A percentile compares a stretch with the other conserved stretches of the same genome.
phyloP scores from a whole-genome alignment of 495 filamentous ascomycete species.

The Neurospora sp. region DNA sequence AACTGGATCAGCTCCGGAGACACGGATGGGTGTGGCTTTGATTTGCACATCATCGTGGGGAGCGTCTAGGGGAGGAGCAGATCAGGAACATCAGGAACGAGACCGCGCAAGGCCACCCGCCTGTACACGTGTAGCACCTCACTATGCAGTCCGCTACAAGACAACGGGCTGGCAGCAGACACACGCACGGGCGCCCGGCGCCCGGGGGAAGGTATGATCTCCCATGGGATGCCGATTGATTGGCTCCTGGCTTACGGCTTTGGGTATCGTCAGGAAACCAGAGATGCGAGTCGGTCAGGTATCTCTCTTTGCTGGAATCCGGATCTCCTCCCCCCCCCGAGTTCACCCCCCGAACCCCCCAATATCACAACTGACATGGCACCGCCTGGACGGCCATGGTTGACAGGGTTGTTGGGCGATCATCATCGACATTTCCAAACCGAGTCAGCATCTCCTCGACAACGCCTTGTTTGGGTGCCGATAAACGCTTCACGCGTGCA shows the following conservation, averaged over 20 bases:
- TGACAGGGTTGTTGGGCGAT: neutral
- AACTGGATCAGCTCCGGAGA: neutral
- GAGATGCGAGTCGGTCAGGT: neutral
- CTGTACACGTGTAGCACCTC: neutral
- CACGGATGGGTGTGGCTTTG: neutral
- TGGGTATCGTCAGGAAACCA: neutral
- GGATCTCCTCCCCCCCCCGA: neutral
- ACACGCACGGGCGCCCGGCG: neutral
- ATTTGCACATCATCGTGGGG: neutral
- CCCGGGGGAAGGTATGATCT: neutral
- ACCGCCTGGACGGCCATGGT: neutral
- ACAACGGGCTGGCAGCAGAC: neutral
- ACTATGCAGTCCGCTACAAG: neutral
- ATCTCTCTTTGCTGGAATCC: neutral
- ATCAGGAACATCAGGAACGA: neutral
- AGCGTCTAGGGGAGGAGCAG: neutral
- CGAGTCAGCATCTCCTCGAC: neutral
- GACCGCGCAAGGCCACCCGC: neutral
- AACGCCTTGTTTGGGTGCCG: neutral
- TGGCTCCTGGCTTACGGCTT: neutral
- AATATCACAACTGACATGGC: neutral
- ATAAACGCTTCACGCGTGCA: neutral
- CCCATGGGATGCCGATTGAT: neutral
- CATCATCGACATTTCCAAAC: neutral
- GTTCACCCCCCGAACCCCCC: neutral